Conservation (phyloP, 192 early-diverging fungal species). For the Glomus cerebriforme region DNA sequence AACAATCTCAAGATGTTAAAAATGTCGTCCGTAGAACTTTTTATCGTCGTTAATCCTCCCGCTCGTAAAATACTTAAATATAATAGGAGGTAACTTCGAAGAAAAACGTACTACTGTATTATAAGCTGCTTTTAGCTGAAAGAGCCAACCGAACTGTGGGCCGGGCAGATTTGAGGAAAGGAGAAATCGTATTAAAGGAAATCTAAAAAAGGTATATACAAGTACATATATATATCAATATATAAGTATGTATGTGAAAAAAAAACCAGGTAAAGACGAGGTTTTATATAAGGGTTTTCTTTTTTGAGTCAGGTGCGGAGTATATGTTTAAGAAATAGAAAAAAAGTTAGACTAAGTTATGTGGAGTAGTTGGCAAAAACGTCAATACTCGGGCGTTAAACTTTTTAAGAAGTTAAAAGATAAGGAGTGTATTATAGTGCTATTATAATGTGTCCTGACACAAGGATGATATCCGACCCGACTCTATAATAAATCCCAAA, state of each 20-base stretch:
- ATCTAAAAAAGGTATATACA: not conserved
- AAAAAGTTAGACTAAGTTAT: not conserved
- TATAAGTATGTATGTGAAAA: not conserved
- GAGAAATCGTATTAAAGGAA: not conserved
- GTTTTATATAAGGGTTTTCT: not conserved
- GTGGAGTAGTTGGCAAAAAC: not conserved
- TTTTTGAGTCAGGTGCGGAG: not conserved
- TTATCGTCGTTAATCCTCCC: not conserved
- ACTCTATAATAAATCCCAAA: not conserved
- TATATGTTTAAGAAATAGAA: not conserved
- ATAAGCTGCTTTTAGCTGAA: not conserved
- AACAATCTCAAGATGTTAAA: not conserved
- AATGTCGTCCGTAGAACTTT: not conserved
- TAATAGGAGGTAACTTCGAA: not conserved
- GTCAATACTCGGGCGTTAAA: not conserved
- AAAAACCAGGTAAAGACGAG: not conserved
- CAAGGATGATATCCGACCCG: not conserved
- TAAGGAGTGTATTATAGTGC: not conserved
- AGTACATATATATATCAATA: conserved; percentile 13
- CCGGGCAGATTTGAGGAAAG: not conserved
- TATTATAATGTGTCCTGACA: not conserved
- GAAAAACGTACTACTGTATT: not conserved
- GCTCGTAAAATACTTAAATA: not conserved
- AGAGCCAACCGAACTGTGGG: not conserved
- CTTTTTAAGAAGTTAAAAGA: not conserved